These are phyloP conservation scores for Paraglomus brasilianum DNA, from an alignment of 192 early-diverging fungal species.

Conservation along the genomic window DNA sequence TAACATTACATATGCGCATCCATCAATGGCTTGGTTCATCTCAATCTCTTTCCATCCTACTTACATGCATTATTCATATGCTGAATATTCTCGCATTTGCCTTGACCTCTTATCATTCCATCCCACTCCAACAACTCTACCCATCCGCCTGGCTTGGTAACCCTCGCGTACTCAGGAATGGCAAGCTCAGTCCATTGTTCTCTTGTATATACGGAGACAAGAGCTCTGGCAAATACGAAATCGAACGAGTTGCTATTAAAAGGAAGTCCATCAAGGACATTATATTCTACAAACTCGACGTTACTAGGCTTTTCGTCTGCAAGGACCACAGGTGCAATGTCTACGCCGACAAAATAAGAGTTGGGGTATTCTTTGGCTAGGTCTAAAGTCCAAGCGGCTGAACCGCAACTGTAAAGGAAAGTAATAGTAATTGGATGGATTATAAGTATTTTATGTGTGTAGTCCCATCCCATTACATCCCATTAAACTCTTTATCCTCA, in stretches of 20 bases:
- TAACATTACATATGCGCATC: too few species aligned
- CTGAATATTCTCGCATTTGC: not conserved
- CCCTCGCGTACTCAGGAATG: constrained; percentile 32
- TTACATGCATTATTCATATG: not conserved
- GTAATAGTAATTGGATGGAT: not conserved
- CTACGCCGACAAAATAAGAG: constrained; percentile 31
- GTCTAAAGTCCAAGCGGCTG: constrained; percentile 16
- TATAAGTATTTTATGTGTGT: not conserved
- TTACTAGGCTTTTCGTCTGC: not conserved
- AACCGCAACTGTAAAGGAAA: not conserved
- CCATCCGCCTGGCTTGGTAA: constrained; percentile 40
- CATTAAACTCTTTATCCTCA: not conserved
- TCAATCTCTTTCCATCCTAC: not conserved
- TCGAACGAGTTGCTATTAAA: constrained; percentile 28
- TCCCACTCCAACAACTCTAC: constrained; percentile 44
- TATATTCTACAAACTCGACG: constrained; percentile 12
- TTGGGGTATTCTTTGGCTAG: constrained; percentile 20
- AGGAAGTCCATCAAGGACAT: constrained; percentile 18
- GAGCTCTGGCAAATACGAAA: constrained; percentile 18
- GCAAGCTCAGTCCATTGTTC: constrained; percentile 5
- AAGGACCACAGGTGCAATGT: constrained; percentile 23
- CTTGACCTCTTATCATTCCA: not conserved
- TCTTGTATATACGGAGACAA: not conserved
- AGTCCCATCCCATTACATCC: too few species aligned
- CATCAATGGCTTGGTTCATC: too few species aligned